Conservation (phyloP, 83 land plant species). For the Picea mariana region DNA sequence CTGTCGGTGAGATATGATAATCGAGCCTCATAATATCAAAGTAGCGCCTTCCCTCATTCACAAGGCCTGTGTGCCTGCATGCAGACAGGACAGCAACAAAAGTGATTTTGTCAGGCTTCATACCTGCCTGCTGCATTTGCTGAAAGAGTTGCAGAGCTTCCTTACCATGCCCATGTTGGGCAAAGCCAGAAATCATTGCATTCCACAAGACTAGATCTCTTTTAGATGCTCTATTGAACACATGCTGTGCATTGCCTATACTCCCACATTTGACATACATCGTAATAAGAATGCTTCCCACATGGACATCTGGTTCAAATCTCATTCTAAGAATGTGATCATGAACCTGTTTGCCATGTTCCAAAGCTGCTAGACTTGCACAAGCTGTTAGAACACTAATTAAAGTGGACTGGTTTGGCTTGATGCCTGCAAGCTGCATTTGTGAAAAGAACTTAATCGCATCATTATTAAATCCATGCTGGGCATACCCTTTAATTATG, state of each 20-base stretch:
- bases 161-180: too few relatives aligned
- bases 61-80: conserved; percentile 60
- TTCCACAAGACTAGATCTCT: conserved; percentile 53
- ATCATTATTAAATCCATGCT: neutral
- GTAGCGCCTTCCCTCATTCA: conserved; percentile 33
- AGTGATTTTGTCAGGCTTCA: too few relatives aligned
- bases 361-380: conserved; percentile 3
- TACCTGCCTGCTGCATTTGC: too few relatives aligned
- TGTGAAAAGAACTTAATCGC: neutral
- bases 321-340: neutral
- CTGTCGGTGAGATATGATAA: conserved; percentile 18
- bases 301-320: neutral
- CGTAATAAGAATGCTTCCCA: conserved; percentile 45
- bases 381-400: neutral
- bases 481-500: conserved; percentile 8
- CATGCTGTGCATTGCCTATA: conserved; percentile 43
- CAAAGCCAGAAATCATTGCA: too few relatives aligned
- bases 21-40: conserved; percentile 27
- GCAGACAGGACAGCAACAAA: too few relatives aligned
- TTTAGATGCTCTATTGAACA: conserved; percentile 30
- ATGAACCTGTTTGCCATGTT: conserved; percentile 16
- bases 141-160: too few relatives aligned
- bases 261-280: conserved; percentile 64
- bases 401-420: neutral
- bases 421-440: neutral